Evolutionary conservation across 306 rosid genomes (phyloP), one percentile per base, ranked within the genome.

Genomic region (Arachis hypogaea): DNA sequence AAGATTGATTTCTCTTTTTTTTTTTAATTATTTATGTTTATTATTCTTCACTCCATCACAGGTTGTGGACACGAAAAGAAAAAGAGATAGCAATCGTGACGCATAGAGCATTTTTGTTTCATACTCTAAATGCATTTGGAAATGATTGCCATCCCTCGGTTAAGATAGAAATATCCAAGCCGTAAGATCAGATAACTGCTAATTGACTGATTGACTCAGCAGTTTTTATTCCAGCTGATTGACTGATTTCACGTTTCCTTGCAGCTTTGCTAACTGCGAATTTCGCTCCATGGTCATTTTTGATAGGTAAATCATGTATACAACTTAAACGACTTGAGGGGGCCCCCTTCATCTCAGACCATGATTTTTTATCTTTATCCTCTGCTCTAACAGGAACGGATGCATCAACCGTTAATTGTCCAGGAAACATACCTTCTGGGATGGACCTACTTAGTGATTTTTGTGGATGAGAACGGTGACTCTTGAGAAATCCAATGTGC

Each of bases 81-180:
- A 82, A 80, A 83, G 92, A 90, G 81, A 87, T 90, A 76, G 96
- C 96, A 66, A 72, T 90, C 69, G 96, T 90, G 63, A 87, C 96
- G 33, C 92, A 90, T 44, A 79, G 90, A 67, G 96, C 92, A 44
- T 87, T 90, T 80, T 81, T 90, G 80, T 87, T 71, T 77, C 90
- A 87, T 60, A 85, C 86, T 5, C 80, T 89, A 16, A 51, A 68
- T 49, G 85, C 82, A 11, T 77, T 85, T 45, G 92, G 85, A 73
- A 84, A 84, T 66, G 88, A 82, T 60, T 85, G 90, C 66, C 87
- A 85, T 57, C 86, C 85, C 14, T 16, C 52, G 76, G 78, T 76
- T 76, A 90, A 84, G 78, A 84, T 66, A 63, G 92, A 87, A 82
- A 82, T 90, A 66, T 85, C 85, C 83, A 84, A 78, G 80, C 92